Base-by-base conservation (phyloP, 371 early-diverging fungal species). In the Encephalitozoon cuniculi region DNA sequence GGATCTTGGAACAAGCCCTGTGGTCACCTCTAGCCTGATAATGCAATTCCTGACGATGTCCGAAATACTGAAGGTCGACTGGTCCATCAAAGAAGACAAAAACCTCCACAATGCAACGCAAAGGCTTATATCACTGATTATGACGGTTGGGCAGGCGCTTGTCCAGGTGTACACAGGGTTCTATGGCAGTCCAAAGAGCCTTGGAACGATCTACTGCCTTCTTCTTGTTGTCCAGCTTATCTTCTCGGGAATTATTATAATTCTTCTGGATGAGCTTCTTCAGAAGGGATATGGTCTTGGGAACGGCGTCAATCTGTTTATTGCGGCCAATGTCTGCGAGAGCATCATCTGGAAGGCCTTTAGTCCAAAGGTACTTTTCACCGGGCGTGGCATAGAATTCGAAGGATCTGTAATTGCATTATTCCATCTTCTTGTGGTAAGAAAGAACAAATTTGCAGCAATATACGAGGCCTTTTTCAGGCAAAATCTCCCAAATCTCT, bases 231-330 rank as follows among this genome's bases (percentile, higher is more conserved):
- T 94, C 66, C 99, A 99, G 88, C 87, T 99, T 65, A 90, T 94
- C 72, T 89, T 96, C 79, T 93, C 97, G 46, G 96, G 97, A 64
- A 83, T 95, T 43, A 92, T 99, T 75, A 93, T 93, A 74, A 92
- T 97, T 86, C 87, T 98, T 18, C 88, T 98, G 77, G 99, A 99
- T 85, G 99, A 99, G 88, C 89, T 99, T 77, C 88, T 99, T 74
- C 97, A 97, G 87, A 99, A 99, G 88, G 99, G 99, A n/a, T 98
- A 99, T 81, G 98, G 99, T 79, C 88, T 98, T 68, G 99, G 99
- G 32, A 96, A 98, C 37, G 99, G 99, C 77, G 95, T 97, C 81
- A 94, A 94, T 76, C 88, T 99, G 78, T 99, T 99, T 83, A 95
- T 98, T 87, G 98, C 97, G 66, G 93, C 97, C 78, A 97, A 96